Conservation (phyloP, 2,329 filamentous ascomycete species). For the Decorospora gaudefroyi region DNA sequence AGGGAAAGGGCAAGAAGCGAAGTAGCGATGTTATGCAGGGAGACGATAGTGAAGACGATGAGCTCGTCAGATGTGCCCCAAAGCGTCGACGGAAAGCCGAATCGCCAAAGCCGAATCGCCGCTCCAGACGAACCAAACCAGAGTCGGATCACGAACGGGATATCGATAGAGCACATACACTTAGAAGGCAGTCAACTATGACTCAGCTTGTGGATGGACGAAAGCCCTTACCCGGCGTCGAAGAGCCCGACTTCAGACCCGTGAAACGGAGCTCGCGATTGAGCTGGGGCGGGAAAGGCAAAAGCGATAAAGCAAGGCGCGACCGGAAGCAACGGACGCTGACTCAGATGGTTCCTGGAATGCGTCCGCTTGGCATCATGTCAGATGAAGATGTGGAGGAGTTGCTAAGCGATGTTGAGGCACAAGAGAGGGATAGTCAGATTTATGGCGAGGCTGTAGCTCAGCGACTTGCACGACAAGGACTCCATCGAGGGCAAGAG, state of each 20-base stretch:
- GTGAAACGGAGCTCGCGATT: conserved; percentile 23
- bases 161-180: conserved; percentile 10
- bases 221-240: conserved; percentile 19
- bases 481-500: conserved; percentile 14
- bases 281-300: conserved; percentile 28
- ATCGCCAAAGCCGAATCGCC: conserved; percentile 6
- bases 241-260: conserved; percentile 35
- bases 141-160: conserved; percentile 9
- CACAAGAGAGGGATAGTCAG: conserved; percentile 18
- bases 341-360: conserved; percentile 44
- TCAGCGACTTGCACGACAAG: conserved; percentile 25
- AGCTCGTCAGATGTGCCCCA: conserved; percentile 1
- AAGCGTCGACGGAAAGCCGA: conserved; percentile 29
- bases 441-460: conserved; percentile 21
- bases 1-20: conserved; percentile 24
- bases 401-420: conserved; percentile 22
- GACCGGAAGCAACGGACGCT: conserved; percentile 38
- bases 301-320: conserved; percentile 12
- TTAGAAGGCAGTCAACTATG: conserved; percentile 44
- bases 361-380: conserved; percentile 21
- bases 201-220: conserved; percentile 40
- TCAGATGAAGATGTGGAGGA: conserved; percentile 30
- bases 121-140: conserved; percentile 3
- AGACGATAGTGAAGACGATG: conserved; percentile 11
- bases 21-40: conserved; percentile 15